Evolutionary conservation across 768 basidiomycete species (phyloP).

Genomic region (Pluteus cervinus): DNA sequence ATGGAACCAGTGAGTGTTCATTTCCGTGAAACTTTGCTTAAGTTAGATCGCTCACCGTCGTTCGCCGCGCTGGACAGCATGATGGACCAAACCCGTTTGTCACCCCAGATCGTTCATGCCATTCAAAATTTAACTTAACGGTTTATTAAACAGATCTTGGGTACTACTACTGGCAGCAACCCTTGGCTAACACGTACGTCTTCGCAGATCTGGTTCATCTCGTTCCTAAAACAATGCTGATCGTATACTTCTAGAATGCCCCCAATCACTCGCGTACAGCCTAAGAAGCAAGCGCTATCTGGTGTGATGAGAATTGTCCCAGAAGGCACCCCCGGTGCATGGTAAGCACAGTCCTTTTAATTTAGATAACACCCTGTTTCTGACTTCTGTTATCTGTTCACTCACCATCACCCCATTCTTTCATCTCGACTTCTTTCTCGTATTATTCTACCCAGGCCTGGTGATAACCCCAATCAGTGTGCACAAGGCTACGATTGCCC

Average conservation of each 20-base stretch:
- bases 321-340: slow-evolving; percentile 57
- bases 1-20: slow-evolving; percentile 52
- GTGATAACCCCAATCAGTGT: slow-evolving; percentile 61
- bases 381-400: neutral
- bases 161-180: slow-evolving; percentile 71
- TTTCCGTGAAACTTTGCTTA: slow-evolving; percentile 3
- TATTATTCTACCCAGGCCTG: slow-evolving; percentile 39
- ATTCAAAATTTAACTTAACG: neutral
- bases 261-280: slow-evolving; percentile 41
- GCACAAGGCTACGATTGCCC: slow-evolving; percentile 40
- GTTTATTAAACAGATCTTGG: slow-evolving; percentile 33
- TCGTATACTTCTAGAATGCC: slow-evolving; percentile 40
- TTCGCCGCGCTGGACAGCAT: slow-evolving; percentile 28
- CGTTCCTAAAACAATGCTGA: neutral
- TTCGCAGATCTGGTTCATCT: neutral
- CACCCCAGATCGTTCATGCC: neutral
- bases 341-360: slow-evolving; percentile 26
- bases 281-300: slow-evolving; percentile 48
- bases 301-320: slow-evolving; percentile 61
- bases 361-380: no score
- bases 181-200: slow-evolving; percentile 53
- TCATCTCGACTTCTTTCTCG: neutral
- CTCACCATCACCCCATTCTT: neutral
- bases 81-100: slow-evolving; percentile 65
- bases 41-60: neutral